Evolutionary conservation across 345 rosid genomes (phyloP).

Genomic region (Streptanthus diversifolius): DNA sequence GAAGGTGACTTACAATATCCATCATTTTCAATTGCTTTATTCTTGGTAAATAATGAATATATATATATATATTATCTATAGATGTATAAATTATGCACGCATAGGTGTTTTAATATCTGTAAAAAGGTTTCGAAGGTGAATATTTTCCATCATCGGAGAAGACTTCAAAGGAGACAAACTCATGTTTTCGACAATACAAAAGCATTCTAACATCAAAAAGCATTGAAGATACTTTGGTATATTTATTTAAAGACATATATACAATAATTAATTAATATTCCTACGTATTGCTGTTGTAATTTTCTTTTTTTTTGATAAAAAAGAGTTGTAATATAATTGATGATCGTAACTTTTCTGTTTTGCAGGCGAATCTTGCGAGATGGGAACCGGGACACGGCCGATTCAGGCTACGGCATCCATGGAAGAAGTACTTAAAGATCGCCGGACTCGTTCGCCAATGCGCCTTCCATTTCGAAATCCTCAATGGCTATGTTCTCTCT

Average conservation of each 20-base stretch:
- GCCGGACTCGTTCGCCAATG: constrained; percentile 68
- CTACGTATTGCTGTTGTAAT: background rate
- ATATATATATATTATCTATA: background rate
- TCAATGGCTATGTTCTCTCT: constrained; percentile 45
- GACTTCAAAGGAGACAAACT: constrained; percentile 35
- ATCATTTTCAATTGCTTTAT: background rate
- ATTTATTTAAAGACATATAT: background rate
- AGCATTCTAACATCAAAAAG: constrained; percentile 55
- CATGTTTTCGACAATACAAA: constrained; percentile 44
- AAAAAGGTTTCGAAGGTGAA: constrained; percentile 56
- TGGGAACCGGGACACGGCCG: constrained; percentile 86
- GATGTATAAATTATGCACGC: background rate
- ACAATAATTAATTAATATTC: background rate
- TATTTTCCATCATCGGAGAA: constrained; percentile 42
- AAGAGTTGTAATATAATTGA: background rate
- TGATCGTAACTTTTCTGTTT: background rate
- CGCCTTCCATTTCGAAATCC: constrained; percentile 66
- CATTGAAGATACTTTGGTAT: constrained; percentile 65
- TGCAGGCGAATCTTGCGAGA: constrained; percentile 74
- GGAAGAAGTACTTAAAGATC: constrained; percentile 65
- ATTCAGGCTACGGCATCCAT: constrained; percentile 68
- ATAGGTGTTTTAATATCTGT: background rate
- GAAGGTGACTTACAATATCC: constrained; percentile 45
- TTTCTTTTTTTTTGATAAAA: background rate
- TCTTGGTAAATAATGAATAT: background rate